Evolutionary conservation across 257 asterid species (phyloP).

Genomic region (Nicotiana benthamiana): DNA sequence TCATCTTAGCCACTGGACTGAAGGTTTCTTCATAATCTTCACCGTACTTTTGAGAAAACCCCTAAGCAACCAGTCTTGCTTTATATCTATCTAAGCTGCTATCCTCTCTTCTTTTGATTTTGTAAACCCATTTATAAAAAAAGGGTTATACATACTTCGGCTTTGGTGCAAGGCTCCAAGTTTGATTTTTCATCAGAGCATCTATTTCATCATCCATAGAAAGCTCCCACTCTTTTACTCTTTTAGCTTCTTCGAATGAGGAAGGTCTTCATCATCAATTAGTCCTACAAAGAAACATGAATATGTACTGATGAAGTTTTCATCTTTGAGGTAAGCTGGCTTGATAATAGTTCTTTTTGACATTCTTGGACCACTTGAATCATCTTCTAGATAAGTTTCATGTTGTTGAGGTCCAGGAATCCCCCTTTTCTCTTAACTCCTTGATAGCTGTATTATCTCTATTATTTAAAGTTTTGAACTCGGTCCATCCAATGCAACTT

Average conservation of each 20-base stretch:
- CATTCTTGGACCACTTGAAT: no score
- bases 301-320: no score
- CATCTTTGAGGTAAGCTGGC: no score
- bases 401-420: no score
- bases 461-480: no score
- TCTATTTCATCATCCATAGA: not conserved
- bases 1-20: constrained; percentile 8
- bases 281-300: not conserved
- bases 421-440: no score
- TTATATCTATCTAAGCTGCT: not conserved
- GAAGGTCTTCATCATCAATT: not conserved
- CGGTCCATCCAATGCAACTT: no score
- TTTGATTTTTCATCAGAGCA: not conserved
- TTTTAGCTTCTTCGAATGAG: not conserved
- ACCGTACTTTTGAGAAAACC: constrained; percentile 10
- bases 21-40: constrained; percentile 16
- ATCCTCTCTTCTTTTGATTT: not conserved
- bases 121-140: not conserved
- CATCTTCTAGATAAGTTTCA: no score
- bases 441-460: no score
- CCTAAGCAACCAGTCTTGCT: constrained; percentile 7
- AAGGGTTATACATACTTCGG: not conserved
- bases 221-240: not conserved
- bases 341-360: no score
- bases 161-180: not conserved